Percentiles rank a stretch among this genome's conserved stretches.
phyloP scores from a whole-genome alignment of 352 stramenopile genomes.

The Globisporangium echinulatum region DNA sequence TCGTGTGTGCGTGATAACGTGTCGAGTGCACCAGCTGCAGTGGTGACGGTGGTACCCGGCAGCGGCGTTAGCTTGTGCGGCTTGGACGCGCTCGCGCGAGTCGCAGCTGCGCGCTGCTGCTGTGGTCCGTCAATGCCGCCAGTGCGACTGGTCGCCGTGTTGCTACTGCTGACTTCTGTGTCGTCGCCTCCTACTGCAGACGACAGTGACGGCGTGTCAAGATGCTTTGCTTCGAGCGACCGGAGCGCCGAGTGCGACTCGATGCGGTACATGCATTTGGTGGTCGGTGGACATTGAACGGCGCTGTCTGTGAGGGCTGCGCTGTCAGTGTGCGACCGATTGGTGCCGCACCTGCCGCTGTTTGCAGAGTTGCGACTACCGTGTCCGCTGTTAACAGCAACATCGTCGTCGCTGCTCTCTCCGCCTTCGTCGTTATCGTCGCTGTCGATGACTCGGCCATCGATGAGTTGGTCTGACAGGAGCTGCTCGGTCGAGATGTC shows the following conservation, averaged over 20 bases:
- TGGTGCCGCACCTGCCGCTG: constrained; percentile 10
- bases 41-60: not conserved
- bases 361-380: not conserved
- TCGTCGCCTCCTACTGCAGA: not conserved
- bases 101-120: constrained; percentile 1
- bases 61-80: constrained; percentile 27
- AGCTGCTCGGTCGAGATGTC: constrained; percentile 70
- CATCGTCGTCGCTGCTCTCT: not conserved
- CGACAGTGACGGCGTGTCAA: constrained; percentile 13
- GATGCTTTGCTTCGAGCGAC: constrained; percentile 39
- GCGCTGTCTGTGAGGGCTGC: not conserved
- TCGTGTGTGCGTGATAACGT: not conserved
- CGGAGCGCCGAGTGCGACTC: constrained; percentile 59
- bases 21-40: not conserved
- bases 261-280: constrained; percentile 44
- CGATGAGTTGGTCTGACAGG: constrained; percentile 52
- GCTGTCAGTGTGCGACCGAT: constrained; percentile 13
- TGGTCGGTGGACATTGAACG: not conserved
- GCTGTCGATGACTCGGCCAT: constrained; percentile 47
- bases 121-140: no score
- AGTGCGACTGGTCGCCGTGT: not conserved
- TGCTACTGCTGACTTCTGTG: not conserved
- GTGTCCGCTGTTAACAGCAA: not conserved
- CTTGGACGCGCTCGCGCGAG: constrained; percentile 9
- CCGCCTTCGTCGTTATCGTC: constrained; percentile 31